A percentile compares a stretch with the other conserved stretches of the same genome.
Conservation (phyloP, 345 rosid genomes). For the Aquilaria yunnanensis region DNA sequence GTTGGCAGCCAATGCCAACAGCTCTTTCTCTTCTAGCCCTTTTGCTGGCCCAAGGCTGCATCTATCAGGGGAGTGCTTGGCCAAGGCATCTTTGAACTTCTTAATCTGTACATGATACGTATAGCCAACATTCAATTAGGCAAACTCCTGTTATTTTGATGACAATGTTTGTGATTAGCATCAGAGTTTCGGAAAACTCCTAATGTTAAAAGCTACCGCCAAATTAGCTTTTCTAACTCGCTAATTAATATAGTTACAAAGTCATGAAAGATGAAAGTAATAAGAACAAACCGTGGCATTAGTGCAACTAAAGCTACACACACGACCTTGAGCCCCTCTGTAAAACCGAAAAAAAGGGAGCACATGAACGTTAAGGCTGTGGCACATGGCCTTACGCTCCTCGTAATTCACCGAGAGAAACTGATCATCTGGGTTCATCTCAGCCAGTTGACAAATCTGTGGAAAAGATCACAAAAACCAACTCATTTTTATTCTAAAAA, state of each 20-base stretch:
- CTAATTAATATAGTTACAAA: not conserved
- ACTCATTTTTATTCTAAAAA: not conserved
- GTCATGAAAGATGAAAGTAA: not conserved
- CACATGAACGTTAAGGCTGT: slow-evolving; percentile 54
- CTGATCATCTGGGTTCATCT: slow-evolving; percentile 46
- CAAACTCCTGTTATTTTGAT: not conserved
- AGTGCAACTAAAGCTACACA: slow-evolving; percentile 78
- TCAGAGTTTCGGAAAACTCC: not conserved
- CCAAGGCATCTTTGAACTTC: slow-evolving; percentile 62
- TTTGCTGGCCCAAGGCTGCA: slow-evolving; percentile 23
- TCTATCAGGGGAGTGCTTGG: slow-evolving; percentile 37
- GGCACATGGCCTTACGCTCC: slow-evolving; percentile 54
- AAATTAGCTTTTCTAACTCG: not conserved
- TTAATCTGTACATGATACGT: slow-evolving; percentile 34
- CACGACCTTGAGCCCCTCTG: slow-evolving; percentile 61
- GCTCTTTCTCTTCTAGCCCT: slow-evolving; percentile 15
- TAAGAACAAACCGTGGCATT: slow-evolving; percentile 41
- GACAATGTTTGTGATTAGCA: not conserved
- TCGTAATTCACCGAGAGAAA: slow-evolving; percentile 74
- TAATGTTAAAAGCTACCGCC: not conserved
- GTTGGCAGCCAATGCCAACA: slow-evolving; percentile 35
- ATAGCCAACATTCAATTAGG: no score
- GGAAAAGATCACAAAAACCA: not conserved
- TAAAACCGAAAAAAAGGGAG: slow-evolving; percentile 79
- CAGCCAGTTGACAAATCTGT: slow-evolving; percentile 80